These are phyloP conservation scores for Fusarium nurragi DNA, from an alignment of 2,329 filamentous ascomycete species.

Conservation along the genomic window DNA sequence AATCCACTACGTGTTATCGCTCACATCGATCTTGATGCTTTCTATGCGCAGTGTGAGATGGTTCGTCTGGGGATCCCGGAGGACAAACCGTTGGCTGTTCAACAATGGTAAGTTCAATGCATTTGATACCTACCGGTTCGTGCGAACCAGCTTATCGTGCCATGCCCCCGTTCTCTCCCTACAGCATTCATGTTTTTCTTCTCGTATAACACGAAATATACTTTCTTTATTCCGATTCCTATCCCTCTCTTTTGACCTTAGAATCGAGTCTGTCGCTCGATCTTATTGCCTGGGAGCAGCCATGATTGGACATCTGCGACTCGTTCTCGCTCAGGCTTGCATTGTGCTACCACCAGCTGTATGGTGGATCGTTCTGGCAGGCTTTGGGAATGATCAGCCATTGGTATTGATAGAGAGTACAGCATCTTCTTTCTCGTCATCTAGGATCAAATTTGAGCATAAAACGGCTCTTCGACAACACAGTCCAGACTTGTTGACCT, in stretches of 20 bases:
- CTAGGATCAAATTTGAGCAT: neutral
- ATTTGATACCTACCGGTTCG: neutral
- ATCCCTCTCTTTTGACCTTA: neutral
- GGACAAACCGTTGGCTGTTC: conserved; percentile 86
- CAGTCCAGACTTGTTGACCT: neutral
- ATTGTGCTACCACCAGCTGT: conserved; percentile 14
- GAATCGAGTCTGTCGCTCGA: conserved; percentile 4
- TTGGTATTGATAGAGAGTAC: neutral
- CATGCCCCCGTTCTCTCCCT: neutral
- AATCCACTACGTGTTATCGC: conserved; percentile 87
- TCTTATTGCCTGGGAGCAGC: neutral
- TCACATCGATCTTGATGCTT: conserved; percentile 95
- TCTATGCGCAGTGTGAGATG: conserved; percentile 97
- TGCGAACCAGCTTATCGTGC: neutral
- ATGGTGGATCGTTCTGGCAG: neutral
- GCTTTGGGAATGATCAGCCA: neutral
- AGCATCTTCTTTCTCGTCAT: neutral
- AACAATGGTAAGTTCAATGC: conserved; percentile 75
- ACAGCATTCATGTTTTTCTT: neutral
- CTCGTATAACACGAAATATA: neutral
- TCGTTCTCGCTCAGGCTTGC: conserved; percentile 13
- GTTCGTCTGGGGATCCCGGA: conserved; percentile 79
- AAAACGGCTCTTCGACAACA: neutral
- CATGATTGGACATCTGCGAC: conserved; percentile 5
- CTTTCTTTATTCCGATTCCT: neutral